These are phyloP conservation scores for Mycena filopes DNA, from an alignment of 768 basidiomycete species.

Conservation along the genomic window DNA sequence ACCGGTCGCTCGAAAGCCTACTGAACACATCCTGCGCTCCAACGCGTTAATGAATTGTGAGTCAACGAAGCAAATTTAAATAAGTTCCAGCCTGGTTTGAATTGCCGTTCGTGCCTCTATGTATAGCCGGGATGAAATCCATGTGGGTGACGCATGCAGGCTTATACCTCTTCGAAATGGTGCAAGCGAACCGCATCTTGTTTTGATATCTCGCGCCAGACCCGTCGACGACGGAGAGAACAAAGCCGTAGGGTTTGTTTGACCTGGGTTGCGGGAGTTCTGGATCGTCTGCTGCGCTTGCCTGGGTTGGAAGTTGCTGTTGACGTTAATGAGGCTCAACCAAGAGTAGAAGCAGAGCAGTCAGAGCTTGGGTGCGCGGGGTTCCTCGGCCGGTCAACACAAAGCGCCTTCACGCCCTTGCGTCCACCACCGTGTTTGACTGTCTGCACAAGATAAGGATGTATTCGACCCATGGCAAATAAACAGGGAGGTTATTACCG, in stretches of 20 bases:
- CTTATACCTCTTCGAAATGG: slow-evolving; percentile 60
- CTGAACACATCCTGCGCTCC: slow-evolving; percentile 17
- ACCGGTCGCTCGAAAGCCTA: slow-evolving; percentile 13
- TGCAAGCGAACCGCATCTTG: slow-evolving; percentile 59
- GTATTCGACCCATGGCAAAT: background rate
- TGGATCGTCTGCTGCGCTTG: slow-evolving; percentile 57
- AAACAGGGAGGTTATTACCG: slow-evolving; percentile 21
- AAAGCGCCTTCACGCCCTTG: slow-evolving; percentile 19
- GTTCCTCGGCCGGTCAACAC: slow-evolving; percentile 18
- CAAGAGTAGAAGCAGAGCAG: slow-evolving; percentile 26
- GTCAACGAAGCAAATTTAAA: slow-evolving; percentile 7
- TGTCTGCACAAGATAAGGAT: slow-evolving; percentile 15
- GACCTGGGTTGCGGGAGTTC: too few relatives aligned
- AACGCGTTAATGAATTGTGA: slow-evolving; percentile 12
- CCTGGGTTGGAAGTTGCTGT: too few relatives aligned
- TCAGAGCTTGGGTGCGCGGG: slow-evolving; percentile 23
- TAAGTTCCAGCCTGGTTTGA: slow-evolving; percentile 21
- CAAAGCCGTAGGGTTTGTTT: slow-evolving; percentile 58
- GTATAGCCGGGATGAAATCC: slow-evolving; percentile 29
- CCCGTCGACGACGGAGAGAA: slow-evolving; percentile 55
- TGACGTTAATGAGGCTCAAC: slow-evolving; percentile 21
- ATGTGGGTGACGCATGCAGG: slow-evolving; percentile 6
- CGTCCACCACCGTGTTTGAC: slow-evolving; percentile 11
- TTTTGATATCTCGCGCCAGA: slow-evolving; percentile 54
- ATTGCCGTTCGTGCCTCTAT: slow-evolving; percentile 26